phyloP scores from a whole-genome alignment of 108 stramenopile genomes.

The Conticribra guillardii region DNA sequence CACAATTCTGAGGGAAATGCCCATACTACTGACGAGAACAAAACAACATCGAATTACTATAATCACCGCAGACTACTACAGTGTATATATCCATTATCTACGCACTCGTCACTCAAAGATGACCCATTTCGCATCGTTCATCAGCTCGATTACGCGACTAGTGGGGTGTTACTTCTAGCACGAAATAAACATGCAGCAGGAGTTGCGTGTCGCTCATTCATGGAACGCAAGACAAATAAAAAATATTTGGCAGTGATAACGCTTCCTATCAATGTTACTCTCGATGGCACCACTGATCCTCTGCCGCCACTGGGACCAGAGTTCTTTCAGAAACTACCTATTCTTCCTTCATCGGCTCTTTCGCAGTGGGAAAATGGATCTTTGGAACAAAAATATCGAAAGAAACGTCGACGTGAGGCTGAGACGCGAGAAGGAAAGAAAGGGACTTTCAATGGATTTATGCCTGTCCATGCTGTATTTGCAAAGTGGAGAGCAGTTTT shows the following conservation, averaged over 20 bases:
- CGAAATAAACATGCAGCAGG: conserved; percentile 61
- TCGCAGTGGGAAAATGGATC: conserved; percentile 34
- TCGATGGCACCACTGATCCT: conserved; percentile 24
- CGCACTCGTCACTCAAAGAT: conserved; percentile 62
- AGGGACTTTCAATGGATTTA: conserved; percentile 69
- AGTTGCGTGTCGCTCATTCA: conserved; percentile 59
- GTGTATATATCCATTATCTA: conserved; percentile 40
- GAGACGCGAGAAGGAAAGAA: conserved; percentile 35
- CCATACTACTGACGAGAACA: conserved; percentile 9
- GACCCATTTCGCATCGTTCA: conserved; percentile 82
- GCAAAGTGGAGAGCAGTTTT: conserved; percentile 61
- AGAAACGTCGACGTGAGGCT: conserved; percentile 48
- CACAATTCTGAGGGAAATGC: not conserved
- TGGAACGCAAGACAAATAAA: conserved; percentile 65
- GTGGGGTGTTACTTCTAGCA: conserved; percentile 74
- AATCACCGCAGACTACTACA: conserved; percentile 32
- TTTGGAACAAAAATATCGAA: conserved; percentile 54
- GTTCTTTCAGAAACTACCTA: conserved; percentile 35
- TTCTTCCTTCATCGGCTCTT: conserved; percentile 28
- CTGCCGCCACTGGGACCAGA: conserved; percentile 16
- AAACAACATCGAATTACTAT: not conserved
- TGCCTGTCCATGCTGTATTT: conserved; percentile 76
- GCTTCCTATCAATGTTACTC: not conserved
- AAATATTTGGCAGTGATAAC: conserved; percentile 69
- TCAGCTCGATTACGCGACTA: conserved; percentile 91